Evolutionary conservation across 306 rosid species (phyloP), one percentile per base, ranked within the genome.

Genomic region (Ammopiptanthus mongolicus): DNA sequence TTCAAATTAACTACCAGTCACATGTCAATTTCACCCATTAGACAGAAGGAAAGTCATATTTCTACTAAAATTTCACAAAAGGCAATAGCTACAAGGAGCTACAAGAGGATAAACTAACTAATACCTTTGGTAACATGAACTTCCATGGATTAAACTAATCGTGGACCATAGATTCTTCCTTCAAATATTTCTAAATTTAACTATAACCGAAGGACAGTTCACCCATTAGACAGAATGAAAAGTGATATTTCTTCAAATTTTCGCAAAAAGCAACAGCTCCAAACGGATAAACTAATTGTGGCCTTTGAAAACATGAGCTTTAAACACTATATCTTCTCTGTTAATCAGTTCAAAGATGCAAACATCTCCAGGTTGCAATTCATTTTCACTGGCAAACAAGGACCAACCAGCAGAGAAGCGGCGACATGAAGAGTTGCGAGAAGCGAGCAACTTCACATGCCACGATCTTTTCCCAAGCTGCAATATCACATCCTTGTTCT

Each of bases 331-430:
- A 55, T 44, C 53, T 0, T 61, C 3, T 6, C 4, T 53, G 21
- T 31, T 71, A 9, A 71, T 47, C 23, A 77, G 46, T 73, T 82
- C 71, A 34, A 82, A 82, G 0, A 71, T 42, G 31, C 85, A 79
- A 64, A 81, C 70, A 3, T 81, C 82, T 64, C 65, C 78, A 0
- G 59, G 15, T 11, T 8, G 11, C 66, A 82, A 0, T 12, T 61
- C 37, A 77, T 0, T 71, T 65, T 77, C 79, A 0, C 8, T 28
- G 13, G 33, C 31, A 80, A 74, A 82, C 50, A 23, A 3, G 1
- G 5, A 0, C 79, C 79, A 77, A 0, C 79, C 66, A 11, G 34
- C 46, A 19, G 66, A 18, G 5, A 65, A 2, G 5, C 14, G 1
- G 0, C 73, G 44, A 0, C 0, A 2, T 1, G 3, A 2, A 0